These are phyloP conservation scores for Euphorbia lathyris DNA, from an alignment of 345 rosid species.

Conservation along the genomic window DNA sequence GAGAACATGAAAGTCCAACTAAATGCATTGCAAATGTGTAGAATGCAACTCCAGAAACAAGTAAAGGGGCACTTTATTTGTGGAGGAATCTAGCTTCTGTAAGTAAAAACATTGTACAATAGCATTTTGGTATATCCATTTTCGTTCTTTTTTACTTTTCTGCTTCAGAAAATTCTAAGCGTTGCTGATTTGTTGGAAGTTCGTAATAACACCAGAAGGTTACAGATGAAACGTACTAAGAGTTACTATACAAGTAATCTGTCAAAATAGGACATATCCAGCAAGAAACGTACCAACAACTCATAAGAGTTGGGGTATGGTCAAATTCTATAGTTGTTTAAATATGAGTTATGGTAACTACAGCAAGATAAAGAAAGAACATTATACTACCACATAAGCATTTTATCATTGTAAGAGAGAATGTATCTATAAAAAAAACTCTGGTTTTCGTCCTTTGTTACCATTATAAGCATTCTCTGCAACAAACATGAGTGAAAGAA, in stretches of 20 bases:
- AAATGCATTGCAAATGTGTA: conserved; percentile 44
- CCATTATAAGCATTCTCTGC: neutral
- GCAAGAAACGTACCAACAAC: neutral
- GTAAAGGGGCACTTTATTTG: conserved; percentile 18
- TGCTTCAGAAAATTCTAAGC: too few species aligned
- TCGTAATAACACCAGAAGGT: too few species aligned
- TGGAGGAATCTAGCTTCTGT: neutral
- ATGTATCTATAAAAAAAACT: too few species aligned
- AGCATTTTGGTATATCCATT: neutral
- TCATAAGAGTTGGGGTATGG: neutral
- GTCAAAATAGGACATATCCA: too few species aligned
- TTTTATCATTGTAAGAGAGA: too few species aligned
- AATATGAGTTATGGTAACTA: conserved; percentile 11
- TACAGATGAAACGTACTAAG: too few species aligned
- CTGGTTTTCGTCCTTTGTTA: too few species aligned
- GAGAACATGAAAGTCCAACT: conserved; percentile 49
- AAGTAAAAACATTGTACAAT: neutral
- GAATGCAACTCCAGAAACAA: conserved; percentile 42
- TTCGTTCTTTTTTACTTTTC: too few species aligned
- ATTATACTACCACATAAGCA: too few species aligned
- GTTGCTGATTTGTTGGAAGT: too few species aligned
- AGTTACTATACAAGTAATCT: too few species aligned
- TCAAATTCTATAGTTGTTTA: too few species aligned
- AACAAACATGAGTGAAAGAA: neutral
- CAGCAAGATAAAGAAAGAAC: neutral